Percentiles rank a stretch among this genome's conserved stretches.
Evolutionary conservation across 2,329 filamentous ascomycete species (phyloP).

Genomic region (Magnaporthales sp.): DNA sequence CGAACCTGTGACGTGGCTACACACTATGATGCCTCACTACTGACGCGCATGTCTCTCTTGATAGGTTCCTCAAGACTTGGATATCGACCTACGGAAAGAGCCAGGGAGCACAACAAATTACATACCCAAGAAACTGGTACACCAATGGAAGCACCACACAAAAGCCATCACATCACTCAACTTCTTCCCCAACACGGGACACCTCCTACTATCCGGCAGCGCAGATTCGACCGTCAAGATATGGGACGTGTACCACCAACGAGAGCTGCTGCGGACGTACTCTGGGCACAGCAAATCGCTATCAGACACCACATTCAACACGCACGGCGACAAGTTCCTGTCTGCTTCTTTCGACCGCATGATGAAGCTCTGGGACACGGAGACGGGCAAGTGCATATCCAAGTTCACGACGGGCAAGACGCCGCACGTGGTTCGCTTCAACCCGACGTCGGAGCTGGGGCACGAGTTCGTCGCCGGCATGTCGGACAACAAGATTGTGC

Average conservation of each 20-base stretch:
- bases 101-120: constrained; percentile 75
- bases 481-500: constrained; percentile 98
- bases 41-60: constrained; percentile 36
- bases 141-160: constrained; percentile 77
- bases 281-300: constrained; percentile 83
- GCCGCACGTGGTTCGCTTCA: constrained; percentile 90
- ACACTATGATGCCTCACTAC: not conserved
- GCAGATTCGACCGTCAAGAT: constrained; percentile 89
- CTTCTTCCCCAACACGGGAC: constrained; percentile 83
- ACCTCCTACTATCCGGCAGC: constrained; percentile 80
- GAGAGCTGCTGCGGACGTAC: constrained; percentile 84
- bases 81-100: constrained; percentile 77
- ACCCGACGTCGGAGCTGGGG: constrained; percentile 65
- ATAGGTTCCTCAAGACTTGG: constrained; percentile 89
- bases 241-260: constrained; percentile 88
- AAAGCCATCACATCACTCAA: constrained; percentile 83
- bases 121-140: constrained; percentile 87
- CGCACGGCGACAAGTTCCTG: constrained; percentile 74
- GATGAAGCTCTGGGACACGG: constrained; percentile 98
- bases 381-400: constrained; percentile 79
- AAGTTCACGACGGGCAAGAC: constrained; percentile 93
- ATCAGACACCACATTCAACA: constrained; percentile 83
- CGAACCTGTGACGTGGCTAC: not conserved
- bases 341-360: constrained; percentile 88
- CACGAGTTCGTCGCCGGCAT: constrained; percentile 94